These are phyloP conservation scores for Inga oerstediana DNA, from an alignment of 306 rosid genomes.

Conservation along the genomic window DNA sequence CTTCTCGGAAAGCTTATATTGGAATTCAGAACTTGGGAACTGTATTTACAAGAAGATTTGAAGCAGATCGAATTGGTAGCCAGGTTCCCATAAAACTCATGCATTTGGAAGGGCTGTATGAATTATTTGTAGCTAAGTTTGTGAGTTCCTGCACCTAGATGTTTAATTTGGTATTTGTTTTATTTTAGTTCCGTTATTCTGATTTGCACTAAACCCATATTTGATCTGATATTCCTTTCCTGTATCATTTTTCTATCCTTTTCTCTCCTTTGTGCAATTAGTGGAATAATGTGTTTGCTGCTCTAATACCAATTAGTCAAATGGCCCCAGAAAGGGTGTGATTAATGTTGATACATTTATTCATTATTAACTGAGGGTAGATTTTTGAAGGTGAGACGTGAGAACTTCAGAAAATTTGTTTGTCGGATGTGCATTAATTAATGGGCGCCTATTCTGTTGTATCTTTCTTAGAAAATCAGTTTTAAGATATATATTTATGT, in stretches of 20 bases:
- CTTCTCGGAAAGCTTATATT: constrained; percentile 88
- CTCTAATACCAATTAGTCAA: constrained; percentile 18
- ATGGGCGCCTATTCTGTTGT: constrained; percentile 3
- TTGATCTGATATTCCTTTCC: constrained; percentile 17
- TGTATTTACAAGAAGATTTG: constrained; percentile 93
- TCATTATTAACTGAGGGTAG: constrained; percentile 6
- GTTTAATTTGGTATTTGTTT: constrained; percentile 25
- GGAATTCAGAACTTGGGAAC: constrained; percentile 99
- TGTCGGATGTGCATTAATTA: constrained; percentile 14
- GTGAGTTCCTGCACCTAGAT: constrained; percentile 57
- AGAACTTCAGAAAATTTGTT: constrained; percentile 1
- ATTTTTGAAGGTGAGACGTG: background rate
- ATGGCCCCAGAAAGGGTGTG: background rate
- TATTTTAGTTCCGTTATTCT: constrained; percentile 17
- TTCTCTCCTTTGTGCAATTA: constrained; percentile 28
- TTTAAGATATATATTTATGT: background rate
- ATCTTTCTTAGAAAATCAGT: constrained; percentile 26
- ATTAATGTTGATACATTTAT: background rate
- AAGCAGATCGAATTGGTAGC: constrained; percentile 85
- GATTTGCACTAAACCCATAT: constrained; percentile 28
- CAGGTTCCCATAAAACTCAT: constrained; percentile 90
- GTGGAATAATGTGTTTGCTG: constrained; percentile 6
- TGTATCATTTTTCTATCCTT: constrained; percentile 28
- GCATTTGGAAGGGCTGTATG: constrained; percentile 96
- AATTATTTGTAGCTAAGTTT: constrained; percentile 89